phyloP scores from a whole-genome alignment of 2,329 filamentous ascomycete species.

The Sordariomycetes sp. region DNA sequence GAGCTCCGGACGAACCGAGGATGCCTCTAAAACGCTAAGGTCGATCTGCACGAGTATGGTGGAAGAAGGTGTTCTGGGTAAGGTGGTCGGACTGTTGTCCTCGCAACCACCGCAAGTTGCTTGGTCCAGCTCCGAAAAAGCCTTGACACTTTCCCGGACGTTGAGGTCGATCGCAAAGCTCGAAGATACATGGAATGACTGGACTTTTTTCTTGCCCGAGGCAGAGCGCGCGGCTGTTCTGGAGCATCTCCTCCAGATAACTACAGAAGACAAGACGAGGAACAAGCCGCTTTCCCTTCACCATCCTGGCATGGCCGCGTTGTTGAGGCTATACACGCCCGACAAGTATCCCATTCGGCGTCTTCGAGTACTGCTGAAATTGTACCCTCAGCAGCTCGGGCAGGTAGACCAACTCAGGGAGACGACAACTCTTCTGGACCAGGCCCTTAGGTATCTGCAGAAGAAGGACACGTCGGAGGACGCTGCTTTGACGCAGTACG shows the following conservation, averaged over 20 bases:
- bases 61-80: slow-evolving; percentile 44
- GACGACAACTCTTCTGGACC: slow-evolving; percentile 28
- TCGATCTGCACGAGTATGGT: slow-evolving; percentile 55
- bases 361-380: slow-evolving; percentile 38
- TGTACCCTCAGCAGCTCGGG: slow-evolving; percentile 40
- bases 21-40: slow-evolving; percentile 48
- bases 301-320: slow-evolving; percentile 33
- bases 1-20: slow-evolving; percentile 39
- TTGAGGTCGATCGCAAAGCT: slow-evolving; percentile 52
- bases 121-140: slow-evolving; percentile 42
- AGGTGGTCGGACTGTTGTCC: slow-evolving; percentile 39
- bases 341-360: slow-evolving; percentile 43
- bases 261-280: slow-evolving; percentile 24
- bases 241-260: slow-evolving; percentile 49
- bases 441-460: slow-evolving; percentile 24
- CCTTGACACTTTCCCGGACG: slow-evolving; percentile 46
- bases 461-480: slow-evolving; percentile 34
- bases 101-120: slow-evolving; percentile 39
- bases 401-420: slow-evolving; percentile 26
- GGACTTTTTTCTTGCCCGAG: slow-evolving; percentile 42
- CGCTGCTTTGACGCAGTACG: slow-evolving; percentile 28
- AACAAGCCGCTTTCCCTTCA: slow-evolving; percentile 28
- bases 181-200: slow-evolving; percentile 45
- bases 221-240: slow-evolving; percentile 46
- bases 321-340: slow-evolving; percentile 39